These are phyloP conservation scores for Boletus rubroflammeus DNA, from an alignment of 768 basidiomycete genomes.

Conservation along the genomic window DNA sequence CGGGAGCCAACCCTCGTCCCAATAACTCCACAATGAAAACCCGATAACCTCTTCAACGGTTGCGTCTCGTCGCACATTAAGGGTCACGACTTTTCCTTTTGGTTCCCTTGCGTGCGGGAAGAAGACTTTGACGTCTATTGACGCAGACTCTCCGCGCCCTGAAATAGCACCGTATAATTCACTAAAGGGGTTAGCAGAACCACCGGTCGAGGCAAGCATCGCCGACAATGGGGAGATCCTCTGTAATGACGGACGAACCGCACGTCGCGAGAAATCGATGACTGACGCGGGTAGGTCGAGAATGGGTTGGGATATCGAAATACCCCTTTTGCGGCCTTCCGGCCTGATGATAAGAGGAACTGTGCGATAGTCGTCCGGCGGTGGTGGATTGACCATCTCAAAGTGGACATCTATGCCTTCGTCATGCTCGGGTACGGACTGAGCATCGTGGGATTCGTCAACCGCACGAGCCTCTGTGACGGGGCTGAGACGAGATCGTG, in stretches of 20 bases:
- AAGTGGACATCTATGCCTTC: constrained; percentile 43
- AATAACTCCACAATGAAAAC: constrained; percentile 87
- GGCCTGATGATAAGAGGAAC: constrained; percentile 20
- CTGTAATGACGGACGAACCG: constrained; percentile 41
- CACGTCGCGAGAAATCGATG: constrained; percentile 51
- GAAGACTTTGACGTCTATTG: constrained; percentile 68
- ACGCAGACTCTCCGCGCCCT: constrained; percentile 64
- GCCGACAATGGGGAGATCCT: constrained; percentile 65
- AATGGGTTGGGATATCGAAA: constrained; percentile 27
- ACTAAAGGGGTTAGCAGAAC: constrained; percentile 77
- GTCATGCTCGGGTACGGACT: constrained; percentile 19
- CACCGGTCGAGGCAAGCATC: constrained; percentile 64
- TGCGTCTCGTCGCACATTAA: constrained; percentile 82
- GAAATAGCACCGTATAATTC: constrained; percentile 85
- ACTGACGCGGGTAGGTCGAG: constrained; percentile 15
- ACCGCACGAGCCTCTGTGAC: constrained; percentile 50
- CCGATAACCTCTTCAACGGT: constrained; percentile 96
- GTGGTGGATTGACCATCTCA: constrained; percentile 50
- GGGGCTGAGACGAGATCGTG: constrained; percentile 55
- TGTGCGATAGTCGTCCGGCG: constrained; percentile 20
- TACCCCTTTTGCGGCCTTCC: constrained; percentile 28
- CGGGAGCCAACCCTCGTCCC: constrained; percentile 83
- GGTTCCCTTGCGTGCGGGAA: constrained; percentile 78
- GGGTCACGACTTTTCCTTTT: constrained; percentile 55
- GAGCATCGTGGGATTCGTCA: constrained; percentile 28